Evolutionary conservation across 805 yeast species (phyloP), one percentile per base, ranked within the genome.

Genomic region (Grigorovia humatica): DNA sequence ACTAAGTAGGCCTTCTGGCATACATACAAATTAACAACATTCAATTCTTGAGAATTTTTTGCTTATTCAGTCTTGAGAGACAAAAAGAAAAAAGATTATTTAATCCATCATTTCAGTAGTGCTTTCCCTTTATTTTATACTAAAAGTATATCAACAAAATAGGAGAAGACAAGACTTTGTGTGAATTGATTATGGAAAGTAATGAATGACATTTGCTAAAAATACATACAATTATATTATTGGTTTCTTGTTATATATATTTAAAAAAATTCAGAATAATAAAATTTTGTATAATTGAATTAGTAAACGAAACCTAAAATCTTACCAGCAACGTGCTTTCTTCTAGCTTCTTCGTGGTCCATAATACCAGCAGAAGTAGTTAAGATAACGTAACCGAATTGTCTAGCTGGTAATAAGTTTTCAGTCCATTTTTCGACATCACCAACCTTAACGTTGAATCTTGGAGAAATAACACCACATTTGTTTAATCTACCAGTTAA

Each of bases 331-430:
- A 90, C 97, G 79, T 90, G 97, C 86, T 91, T 91, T 83, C 97
- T 86, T 84, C 96, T 88, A 70, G 98, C 98, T 81, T 91, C 97
- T 81, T 91, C 97, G 79, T 90, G 98, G 81, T 91, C 98, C 96
- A 90, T 89, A 70, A 90, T 90, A 78, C 98, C 98, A 67, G 97
- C 96, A 69, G 98, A 91, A 68, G 98, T 90, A 77, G 98, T 91
- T 73, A 90, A 82, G 75, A 90, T 87, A 70, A 90, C 90, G 83
- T 76, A 89, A 79, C 98, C 98, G 71, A 91, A 91, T 78, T 90
- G 98, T 85, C 98, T 88, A 61, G 98, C 95, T 73, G 98, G 98
- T 71, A 90, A 80, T 72, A 90, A 83, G 84, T 90, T 89, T 75
- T 83, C 95, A 66, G 96, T 88, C 98, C 98, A 90, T 80, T 88